Evolutionary conservation across 139 green algal genomes (phyloP).

Genomic region (Micractinium sp.): DNA sequence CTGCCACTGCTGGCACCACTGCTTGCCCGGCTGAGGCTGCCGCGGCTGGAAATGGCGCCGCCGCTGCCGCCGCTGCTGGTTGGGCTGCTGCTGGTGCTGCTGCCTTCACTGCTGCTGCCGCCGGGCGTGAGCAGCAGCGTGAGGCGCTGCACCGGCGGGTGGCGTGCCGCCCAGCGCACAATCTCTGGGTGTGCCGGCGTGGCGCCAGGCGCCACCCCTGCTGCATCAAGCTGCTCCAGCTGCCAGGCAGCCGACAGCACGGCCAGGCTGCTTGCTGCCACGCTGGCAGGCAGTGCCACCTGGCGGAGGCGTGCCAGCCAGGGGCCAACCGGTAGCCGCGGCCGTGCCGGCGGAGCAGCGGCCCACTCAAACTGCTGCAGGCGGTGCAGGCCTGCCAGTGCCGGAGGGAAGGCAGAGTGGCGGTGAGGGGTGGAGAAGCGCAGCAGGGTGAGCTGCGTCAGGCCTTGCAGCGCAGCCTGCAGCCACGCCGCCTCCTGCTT

Average conservation of each 20-base stretch:
- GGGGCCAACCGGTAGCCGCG: not conserved
- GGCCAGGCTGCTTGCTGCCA: not conserved
- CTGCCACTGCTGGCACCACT: too few relatives aligned
- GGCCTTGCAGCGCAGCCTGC: not conserved
- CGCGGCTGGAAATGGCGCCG: too few relatives aligned
- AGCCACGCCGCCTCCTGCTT: not conserved
- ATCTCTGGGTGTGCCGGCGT: not conserved
- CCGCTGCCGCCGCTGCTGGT: not conserved
- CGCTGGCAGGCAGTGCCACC: not conserved
- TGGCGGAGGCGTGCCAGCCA: not conserved
- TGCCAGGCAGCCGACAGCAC: conserved; percentile 3
- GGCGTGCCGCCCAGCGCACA: conserved; percentile 1
- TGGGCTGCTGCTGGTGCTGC: not conserved
- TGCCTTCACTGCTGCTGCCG: not conserved
- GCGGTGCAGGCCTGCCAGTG: not conserved
- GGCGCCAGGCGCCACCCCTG: not conserved
- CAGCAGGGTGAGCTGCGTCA: not conserved
- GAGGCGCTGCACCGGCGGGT: not conserved
- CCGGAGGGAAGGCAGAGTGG: not conserved
- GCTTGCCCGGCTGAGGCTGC: too few relatives aligned
- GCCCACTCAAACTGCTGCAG: not conserved
- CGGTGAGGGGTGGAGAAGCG: not conserved
- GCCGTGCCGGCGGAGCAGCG: not conserved
- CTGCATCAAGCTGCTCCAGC: not conserved
- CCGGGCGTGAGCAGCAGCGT: not conserved